phyloP scores from a whole-genome alignment of 2,329 filamentous ascomycete genomes.

The Hypoxylon sp. region DNA sequence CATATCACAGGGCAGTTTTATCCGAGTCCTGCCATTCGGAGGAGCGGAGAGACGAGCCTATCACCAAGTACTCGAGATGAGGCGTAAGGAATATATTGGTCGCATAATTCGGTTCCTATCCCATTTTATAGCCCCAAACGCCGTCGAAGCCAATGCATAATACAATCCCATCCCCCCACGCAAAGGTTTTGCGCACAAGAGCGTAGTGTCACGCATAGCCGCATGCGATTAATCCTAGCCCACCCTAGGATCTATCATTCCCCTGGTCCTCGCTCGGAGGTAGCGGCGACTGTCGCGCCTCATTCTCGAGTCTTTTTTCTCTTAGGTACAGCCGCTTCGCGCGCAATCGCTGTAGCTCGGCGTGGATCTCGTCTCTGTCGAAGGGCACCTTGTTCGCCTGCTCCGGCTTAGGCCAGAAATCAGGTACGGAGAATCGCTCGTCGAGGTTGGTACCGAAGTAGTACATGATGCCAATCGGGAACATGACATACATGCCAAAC shows the following conservation, averaged over 20 bases:
- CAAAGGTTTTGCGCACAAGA: background rate
- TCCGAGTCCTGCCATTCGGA: constrained; percentile 3
- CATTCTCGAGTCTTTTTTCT: constrained; percentile 69
- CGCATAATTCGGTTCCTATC: background rate
- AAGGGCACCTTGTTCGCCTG: constrained; percentile 83
- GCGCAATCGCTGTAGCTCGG: constrained; percentile 82
- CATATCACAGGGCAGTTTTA: constrained; percentile 7
- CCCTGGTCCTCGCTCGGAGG: constrained; percentile 38
- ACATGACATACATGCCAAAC: constrained; percentile 99
- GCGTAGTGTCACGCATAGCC: background rate
- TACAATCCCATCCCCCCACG: constrained; percentile 1
- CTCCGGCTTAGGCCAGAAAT: constrained; percentile 92
- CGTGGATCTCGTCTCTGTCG: constrained; percentile 85
- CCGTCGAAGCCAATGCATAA: constrained; percentile 20
- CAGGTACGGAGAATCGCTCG: constrained; percentile 86
- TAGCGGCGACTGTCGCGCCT: constrained; percentile 53
- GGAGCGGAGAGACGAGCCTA: constrained; percentile 28
- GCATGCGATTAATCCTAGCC: background rate
- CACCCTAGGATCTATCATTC: constrained; percentile 42
- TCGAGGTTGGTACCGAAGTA: constrained; percentile 99
- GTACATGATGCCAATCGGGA: constrained; percentile 99
- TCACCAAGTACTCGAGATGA: constrained; percentile 1
- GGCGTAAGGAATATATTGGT: constrained; percentile 4
- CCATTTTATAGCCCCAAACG: constrained; percentile 22
- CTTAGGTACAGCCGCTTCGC: constrained; percentile 79